A percentile compares a stretch with the other conserved stretches of the same genome.
These are phyloP conservation scores for Paspalum vaginatum DNA, from an alignment of 176 grass and related monocot species.

Conservation along the genomic window DNA sequence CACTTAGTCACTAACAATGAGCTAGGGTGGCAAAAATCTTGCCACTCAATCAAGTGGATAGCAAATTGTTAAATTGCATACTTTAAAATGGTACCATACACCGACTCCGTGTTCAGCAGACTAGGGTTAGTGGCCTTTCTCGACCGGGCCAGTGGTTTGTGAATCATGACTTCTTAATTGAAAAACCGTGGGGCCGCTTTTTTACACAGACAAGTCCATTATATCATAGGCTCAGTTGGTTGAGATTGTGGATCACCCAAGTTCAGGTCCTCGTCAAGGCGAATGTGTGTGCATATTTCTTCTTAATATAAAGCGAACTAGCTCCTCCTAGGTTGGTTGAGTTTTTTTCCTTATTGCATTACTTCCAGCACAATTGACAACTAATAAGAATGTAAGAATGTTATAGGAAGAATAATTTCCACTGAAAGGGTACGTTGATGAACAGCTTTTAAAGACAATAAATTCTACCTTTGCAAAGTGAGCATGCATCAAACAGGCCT, in stretches of 20 bases:
- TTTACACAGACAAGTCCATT: constrained; percentile 4
- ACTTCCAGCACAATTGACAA: constrained; percentile 29
- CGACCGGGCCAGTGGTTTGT: too few relatives aligned
- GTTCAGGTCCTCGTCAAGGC: neutral
- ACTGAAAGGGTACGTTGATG: constrained; percentile 22
- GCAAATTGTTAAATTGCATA: neutral
- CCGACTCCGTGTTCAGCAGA: neutral
- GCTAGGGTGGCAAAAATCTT: neutral
- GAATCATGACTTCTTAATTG: too few relatives aligned
- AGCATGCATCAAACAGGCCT: constrained; percentile 98
- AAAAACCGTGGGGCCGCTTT: neutral
- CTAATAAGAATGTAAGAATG: neutral
- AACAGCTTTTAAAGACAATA: constrained; percentile 13
- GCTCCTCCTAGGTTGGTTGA: neutral
- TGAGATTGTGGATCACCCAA: neutral
- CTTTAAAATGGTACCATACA: constrained; percentile 5
- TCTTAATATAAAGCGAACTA: neutral
- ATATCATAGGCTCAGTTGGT: constrained; percentile 12
- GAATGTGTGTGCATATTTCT: neutral
- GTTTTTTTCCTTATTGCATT: neutral
- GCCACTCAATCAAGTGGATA: neutral
- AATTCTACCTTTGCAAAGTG: constrained; percentile 85
- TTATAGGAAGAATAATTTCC: constrained; percentile 25
- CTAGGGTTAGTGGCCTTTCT: too few relatives aligned
- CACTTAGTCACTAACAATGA: neutral